Base-by-base conservation (phyloP, 352 stramenopile species). In the Globisporangium middletonii region DNA sequence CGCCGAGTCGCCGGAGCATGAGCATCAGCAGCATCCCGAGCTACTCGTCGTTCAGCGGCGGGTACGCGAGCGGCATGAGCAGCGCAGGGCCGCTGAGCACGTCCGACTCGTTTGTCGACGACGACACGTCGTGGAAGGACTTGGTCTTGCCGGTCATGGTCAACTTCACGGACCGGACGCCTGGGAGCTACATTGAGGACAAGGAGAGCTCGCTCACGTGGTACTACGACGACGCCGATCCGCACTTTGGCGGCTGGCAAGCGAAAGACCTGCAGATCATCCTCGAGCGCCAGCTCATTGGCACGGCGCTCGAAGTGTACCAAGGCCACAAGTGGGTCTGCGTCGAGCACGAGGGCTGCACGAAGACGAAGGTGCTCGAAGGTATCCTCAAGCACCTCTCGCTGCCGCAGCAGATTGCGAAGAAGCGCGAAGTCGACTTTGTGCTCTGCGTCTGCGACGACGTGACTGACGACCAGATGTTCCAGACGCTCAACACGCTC, bases 181-280 rank as follows among this genome's bases (percentile, higher is more conserved):
- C 83, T 4, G 83, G 83, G 43, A 89, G 76, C 37, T 89, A 88
- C 62, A 89, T 92, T 52, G 80, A 92, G 73, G 77, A 88, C 73
- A 92, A 92, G 55, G 80, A 92, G 64, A 88, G 77, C 56, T 92
- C 80, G 19, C 61, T 95, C 49, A 94, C 86, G 50, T 96, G 87
- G 87, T 86, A 96, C 57, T 96, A 95, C 58, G 75, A 68, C 18
- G 85, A 94, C 51, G 83, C 86, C 0, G 86, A 96, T 46, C 73
- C 77, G 13, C 79, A 96, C 60, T 96, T 96, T 67, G 85, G 86
- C 3, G 76, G 72, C 23, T 96, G 87, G 87, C 86, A 96, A 59
- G 79, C 88, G 26, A 95, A 95, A 62, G 86, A 96, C 55, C 72
- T 96, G 68, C 87, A 95, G 66, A 94, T 95, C 50, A 85, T 92